These are phyloP conservation scores for Citrus hindsii DNA, from an alignment of 345 rosid genomes.

Conservation along the genomic window DNA sequence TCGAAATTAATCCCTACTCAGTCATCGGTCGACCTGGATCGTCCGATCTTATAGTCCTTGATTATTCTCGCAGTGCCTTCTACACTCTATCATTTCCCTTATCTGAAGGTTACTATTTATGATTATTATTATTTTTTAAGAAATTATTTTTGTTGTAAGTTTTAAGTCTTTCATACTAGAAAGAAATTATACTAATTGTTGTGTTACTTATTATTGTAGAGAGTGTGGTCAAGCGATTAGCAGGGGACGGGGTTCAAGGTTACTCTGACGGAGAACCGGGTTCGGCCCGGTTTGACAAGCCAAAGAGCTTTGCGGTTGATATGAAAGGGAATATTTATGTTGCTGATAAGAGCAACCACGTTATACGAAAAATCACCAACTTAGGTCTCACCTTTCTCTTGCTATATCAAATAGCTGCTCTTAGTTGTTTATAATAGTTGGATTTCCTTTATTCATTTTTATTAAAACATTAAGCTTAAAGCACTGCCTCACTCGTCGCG, in stretches of 20 bases:
- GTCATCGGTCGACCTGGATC: conserved; percentile 43
- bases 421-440: background rate
- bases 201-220: conserved; percentile 22
- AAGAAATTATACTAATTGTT: background rate
- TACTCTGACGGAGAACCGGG: conserved; percentile 45
- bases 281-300: conserved; percentile 44
- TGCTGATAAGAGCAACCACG: conserved; percentile 52
- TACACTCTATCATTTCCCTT: conserved; percentile 51
- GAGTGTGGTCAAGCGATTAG: conserved; percentile 36
- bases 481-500: background rate
- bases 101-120: conserved; percentile 32
- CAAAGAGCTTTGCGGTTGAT: conserved; percentile 55
- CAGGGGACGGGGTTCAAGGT: conserved; percentile 42
- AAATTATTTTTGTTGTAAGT: background rate
- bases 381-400: conserved; percentile 35
- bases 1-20: conserved; percentile 41
- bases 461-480: background rate
- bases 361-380: conserved; percentile 54
- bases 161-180: background rate
- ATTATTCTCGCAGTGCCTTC: conserved; percentile 36
- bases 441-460: background rate
- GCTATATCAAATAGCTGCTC: background rate
- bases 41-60: conserved; percentile 51
- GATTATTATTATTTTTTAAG: no score
- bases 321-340: conserved; percentile 64